Evolutionary conservation across 2,329 filamentous ascomycete species (phyloP), one percentile per base, ranked within the genome.

Genomic region (Leptodontidium sp.): DNA sequence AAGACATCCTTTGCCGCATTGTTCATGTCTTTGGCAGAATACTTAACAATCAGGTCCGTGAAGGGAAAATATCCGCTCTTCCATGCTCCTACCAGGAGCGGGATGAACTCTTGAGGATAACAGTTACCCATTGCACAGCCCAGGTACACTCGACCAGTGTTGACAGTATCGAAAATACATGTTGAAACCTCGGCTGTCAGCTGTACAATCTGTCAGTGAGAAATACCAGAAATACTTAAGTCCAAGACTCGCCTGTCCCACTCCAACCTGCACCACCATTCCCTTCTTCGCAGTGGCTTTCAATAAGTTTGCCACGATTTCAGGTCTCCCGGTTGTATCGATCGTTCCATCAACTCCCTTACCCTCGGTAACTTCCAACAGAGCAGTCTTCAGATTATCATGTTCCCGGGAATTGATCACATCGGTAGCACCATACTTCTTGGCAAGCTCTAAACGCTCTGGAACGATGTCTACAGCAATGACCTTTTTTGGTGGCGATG

Each of bases 391-490:
- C 1, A 74, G 24, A 59, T 73, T 68, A n/a, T 43, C 32, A 2
- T 40, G 52, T 47, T 69, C 67, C 14, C 43, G 66, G 9, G 70
- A 70, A 47, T 75, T 73, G 15, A 75, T 61, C 4, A 69, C 53
- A 40, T 75, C 63, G 26, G 72, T 74, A 2, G 84, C 84, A 29
- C 84, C 84, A 14, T 84, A 77, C 49, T 78, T 77, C 24, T 74
- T 79, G 0, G 84, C 84, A 26, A 85, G 70, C 29, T 79, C 77
- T 14, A 86, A 76, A 24, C 82, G 78, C 4, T 74, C 73, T 8
- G 79, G 75, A 14, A 84, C 78, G 11, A 84, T 75, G 69, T 86
- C 84, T 8, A 85, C 79, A 5, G 80, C 84, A 11, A 86, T 81
- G 62, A 86, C 79, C 15, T 71, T 68, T n/a, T 21, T 68, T 2